Evolutionary conservation across 2,329 filamentous ascomycete genomes (phyloP).

Genomic region (Ophiosphaerella narmari): DNA sequence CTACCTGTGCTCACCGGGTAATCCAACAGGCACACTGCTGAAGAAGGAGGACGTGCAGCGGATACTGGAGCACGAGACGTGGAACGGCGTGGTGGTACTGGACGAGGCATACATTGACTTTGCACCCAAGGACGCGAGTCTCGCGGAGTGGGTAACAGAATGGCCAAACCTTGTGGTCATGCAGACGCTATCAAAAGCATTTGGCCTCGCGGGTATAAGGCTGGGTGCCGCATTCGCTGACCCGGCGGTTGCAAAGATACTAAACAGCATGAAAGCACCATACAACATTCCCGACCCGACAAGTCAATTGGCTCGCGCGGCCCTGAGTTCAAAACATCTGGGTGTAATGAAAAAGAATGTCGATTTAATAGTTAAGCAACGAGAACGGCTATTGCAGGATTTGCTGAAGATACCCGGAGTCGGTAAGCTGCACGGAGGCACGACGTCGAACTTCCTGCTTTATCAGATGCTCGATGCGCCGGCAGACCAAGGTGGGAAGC

Average conservation of each 20-base stretch:
- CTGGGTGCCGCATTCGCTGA: constrained; percentile 84
- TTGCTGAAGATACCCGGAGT: constrained; percentile 77
- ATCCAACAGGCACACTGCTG: constrained; percentile 84
- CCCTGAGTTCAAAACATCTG: constrained; percentile 70
- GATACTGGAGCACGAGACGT: constrained; percentile 82
- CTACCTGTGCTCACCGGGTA: constrained; percentile 93
- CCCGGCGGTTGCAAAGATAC: constrained; percentile 72
- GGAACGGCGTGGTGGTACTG: constrained; percentile 92
- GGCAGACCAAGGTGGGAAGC: constrained; percentile 58
- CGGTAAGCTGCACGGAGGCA: constrained; percentile 79
- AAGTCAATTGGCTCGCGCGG: constrained; percentile 76
- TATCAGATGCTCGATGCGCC: constrained; percentile 79
- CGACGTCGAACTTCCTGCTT: constrained; percentile 84
- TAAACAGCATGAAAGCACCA: constrained; percentile 93
- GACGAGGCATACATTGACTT: constrained; percentile 99
- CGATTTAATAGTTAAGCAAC: constrained; percentile 72
- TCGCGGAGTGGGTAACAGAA: constrained; percentile 89
- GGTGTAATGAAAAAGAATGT: constrained; percentile 73
- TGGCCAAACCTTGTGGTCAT: constrained; percentile 96
- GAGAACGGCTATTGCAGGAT: constrained; percentile 74
- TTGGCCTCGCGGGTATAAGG: constrained; percentile 91
- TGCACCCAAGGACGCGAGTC: constrained; percentile 73
- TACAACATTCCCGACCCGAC: constrained; percentile 95
- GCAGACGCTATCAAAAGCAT: constrained; percentile 98
- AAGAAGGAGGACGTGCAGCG: constrained; percentile 73